Evolutionary conservation across 2,329 filamentous ascomycete genomes (phyloP).

Genomic region (Aspergillus sp.): DNA sequence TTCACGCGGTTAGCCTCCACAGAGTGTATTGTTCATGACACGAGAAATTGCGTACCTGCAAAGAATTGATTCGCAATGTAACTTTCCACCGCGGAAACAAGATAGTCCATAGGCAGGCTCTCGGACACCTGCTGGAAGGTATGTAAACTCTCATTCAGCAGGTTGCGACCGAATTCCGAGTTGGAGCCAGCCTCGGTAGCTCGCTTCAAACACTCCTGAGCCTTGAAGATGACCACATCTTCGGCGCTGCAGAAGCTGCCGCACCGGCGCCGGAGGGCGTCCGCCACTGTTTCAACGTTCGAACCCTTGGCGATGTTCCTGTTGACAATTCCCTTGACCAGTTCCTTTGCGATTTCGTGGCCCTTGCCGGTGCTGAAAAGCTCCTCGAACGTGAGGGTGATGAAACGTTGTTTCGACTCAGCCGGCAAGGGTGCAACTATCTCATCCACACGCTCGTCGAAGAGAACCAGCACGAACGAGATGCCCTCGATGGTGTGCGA

Average conservation of each 20-base stretch:
- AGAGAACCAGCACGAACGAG: constrained; percentile 90
- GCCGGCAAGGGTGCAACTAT: constrained; percentile 78
- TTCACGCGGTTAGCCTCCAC: constrained; percentile 8
- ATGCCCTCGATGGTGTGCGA: constrained; percentile 93
- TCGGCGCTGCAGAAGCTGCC: constrained; percentile 97
- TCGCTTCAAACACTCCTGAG: constrained; percentile 88
- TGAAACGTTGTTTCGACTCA: constrained; percentile 65
- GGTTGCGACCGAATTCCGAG: constrained; percentile 70
- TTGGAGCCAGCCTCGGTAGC: constrained; percentile 76
- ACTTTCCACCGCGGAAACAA: constrained; percentile 73
- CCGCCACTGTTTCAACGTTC: constrained; percentile 95
- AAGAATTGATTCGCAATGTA: constrained; percentile 85
- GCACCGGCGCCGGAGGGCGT: constrained; percentile 86
- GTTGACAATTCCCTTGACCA: constrained; percentile 98
- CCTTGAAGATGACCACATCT: constrained; percentile 97
- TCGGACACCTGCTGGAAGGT: constrained; percentile 87
- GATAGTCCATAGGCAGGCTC: constrained; percentile 75
- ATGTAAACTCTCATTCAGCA: constrained; percentile 84
- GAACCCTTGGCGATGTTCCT: constrained; percentile 95
- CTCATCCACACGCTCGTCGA: constrained; percentile 88
- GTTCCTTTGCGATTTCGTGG: constrained; percentile 84
- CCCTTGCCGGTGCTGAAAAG: constrained; percentile 79
- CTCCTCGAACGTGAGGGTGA: constrained; percentile 79
- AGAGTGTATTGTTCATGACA: constrained; percentile 12
- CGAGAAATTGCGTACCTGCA: constrained; percentile 54